Evolutionary conservation across 371 early-diverging fungal species (phyloP), one percentile per base, ranked within the genome.

Genomic region (Funneliformis caledonium): DNA sequence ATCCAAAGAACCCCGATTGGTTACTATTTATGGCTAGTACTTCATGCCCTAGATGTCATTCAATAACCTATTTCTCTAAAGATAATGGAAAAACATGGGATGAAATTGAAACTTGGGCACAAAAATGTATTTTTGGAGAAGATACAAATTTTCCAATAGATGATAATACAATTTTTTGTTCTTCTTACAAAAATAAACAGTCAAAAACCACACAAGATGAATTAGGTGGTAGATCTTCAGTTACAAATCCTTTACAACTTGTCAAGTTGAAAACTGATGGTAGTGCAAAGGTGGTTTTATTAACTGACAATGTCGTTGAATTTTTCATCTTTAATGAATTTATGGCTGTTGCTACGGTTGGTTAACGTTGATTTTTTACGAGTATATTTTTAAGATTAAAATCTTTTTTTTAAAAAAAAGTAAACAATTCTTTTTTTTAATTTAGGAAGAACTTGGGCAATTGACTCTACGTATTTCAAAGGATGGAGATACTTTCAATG

Each of bases 51-150:
- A 81, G 83, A 2, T 93, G 92, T 84, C 90, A 91, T 85, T 88
- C 95, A 31, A 88, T 89, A 84, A 90, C 89, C 14, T 95, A 87
- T 82, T 85, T 91, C 64, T 92, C 95, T 19, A 84, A 86, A 31
- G 89, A 96, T 80, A 88, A 92, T 80, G 97, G 97, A 31, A 82
- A 85, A 47, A 83, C 81, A 26, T 98, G 97, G 97, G 85, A 84
- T 0, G 81, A 85, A 43, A 80, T 98, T 45, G 93, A 94, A 26
- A 92, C 94, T 11, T 96, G 93, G 86, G 96, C 93, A 19, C 91
- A 92, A 50, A 94, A 96, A 81, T 98, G 98, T 85, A 88, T 93
- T 50, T 98, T 96, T 90, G 95, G 94, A 31, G 83, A 89, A 64
- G 94, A 93, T 72, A 26, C 22, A 11, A 22, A 72, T 22, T 72